Evolutionary conservation across 768 basidiomycete species (phyloP).

Genomic region (Dioszegia crocea): DNA sequence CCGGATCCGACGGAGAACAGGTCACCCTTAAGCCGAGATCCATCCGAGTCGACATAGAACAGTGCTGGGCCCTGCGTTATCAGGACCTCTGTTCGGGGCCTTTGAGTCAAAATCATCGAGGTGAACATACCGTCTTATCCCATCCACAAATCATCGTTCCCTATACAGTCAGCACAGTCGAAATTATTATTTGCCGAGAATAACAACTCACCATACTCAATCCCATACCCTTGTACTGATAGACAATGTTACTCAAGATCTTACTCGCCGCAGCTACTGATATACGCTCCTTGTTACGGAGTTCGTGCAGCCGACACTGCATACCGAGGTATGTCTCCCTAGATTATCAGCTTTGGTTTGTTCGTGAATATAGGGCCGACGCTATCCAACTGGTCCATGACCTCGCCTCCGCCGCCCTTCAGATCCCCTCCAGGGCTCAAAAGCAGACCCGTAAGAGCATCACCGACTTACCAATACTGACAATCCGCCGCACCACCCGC

Average conservation of each 20-base stretch:
- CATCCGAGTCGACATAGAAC: conserved; percentile 97
- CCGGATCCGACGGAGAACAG: conserved; percentile 99
- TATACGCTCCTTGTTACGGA: conserved; percentile 90
- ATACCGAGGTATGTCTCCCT: conserved; percentile 99
- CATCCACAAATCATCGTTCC: conserved; percentile 99
- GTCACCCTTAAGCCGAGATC: conserved; percentile 89
- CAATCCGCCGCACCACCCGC: conserved; percentile 90
- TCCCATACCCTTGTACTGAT: conserved; percentile 98
- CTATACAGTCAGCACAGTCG: conserved; percentile 51
- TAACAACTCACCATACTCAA: conserved; percentile 79
- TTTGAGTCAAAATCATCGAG: neutral
- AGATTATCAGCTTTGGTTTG: conserved; percentile 14
- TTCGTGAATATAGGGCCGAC: no score
- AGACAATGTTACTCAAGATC: conserved; percentile 93
- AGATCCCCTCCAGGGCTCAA: no score
- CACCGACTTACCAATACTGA: conserved; percentile 46
- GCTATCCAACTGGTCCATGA: no score
- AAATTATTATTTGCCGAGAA: neutral
- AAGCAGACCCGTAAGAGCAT: no score
- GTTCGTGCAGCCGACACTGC: conserved; percentile 92
- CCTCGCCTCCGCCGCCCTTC: no score
- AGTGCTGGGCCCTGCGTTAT: conserved; percentile 73
- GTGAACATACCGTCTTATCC: conserved; percentile 82
- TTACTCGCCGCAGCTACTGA: conserved; percentile 99
- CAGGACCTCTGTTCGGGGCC: neutral